These are phyloP conservation scores for Globisporangium paroecandrum DNA, from an alignment of 352 stramenopile species.

Conservation along the genomic window DNA sequence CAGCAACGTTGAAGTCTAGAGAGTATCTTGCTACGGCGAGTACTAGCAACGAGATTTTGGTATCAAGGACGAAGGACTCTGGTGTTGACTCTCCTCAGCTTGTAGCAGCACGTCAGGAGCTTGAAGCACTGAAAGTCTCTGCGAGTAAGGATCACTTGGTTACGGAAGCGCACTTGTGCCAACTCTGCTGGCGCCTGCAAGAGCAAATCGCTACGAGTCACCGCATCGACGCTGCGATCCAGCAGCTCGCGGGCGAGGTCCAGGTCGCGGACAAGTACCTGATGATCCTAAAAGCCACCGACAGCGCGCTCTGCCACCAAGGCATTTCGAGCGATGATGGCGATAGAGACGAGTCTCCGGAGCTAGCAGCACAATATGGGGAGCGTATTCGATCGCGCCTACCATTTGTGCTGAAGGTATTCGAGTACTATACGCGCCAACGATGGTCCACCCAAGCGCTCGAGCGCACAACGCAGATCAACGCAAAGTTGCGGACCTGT, in stretches of 20 bases:
- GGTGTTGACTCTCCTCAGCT: background rate
- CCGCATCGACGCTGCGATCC: conserved; percentile 21
- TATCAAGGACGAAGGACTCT: background rate
- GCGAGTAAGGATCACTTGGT: conserved; percentile 21
- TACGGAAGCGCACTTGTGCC: conserved; percentile 25
- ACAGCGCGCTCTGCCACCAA: conserved; percentile 20
- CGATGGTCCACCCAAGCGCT: conserved; percentile 29
- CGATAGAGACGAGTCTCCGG: background rate
- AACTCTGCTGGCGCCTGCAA: conserved; percentile 33
- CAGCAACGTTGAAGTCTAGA: background rate
- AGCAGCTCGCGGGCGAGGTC: conserved; percentile 13
- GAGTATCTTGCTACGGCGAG: background rate
- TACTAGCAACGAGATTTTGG: background rate
- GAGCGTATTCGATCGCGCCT: conserved; percentile 10
- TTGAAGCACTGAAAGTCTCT: conserved; percentile 12
- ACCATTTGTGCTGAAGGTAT: conserved; percentile 14
- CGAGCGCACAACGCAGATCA: conserved; percentile 23
- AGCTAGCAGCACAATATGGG: conserved; percentile 4
- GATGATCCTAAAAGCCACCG: conserved; percentile 19
- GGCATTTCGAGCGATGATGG: background rate
- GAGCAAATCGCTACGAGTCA: conserved; percentile 23
- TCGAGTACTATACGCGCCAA: conserved; percentile 29
- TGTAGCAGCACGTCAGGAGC: background rate
- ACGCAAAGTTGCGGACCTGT: conserved; percentile 21
- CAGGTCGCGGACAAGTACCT: conserved; percentile 22